Evolutionary conservation across 805 yeast species (phyloP).

Genomic region (Suhomyces canberraensis): DNA sequence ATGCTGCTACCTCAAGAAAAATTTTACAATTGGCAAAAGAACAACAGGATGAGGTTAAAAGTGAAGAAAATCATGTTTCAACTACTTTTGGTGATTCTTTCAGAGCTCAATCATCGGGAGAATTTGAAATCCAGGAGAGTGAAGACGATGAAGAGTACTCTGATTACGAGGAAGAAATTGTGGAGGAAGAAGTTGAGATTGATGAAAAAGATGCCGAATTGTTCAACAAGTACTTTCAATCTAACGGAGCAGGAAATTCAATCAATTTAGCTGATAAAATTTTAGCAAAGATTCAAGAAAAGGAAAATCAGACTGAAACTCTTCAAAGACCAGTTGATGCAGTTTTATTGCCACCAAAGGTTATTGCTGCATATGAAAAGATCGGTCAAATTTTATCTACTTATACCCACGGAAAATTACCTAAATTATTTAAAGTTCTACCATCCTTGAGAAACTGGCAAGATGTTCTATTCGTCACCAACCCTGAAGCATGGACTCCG

Average conservation of each 20-base stretch:
- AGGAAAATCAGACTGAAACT: conserved; percentile 39
- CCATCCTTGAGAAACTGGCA: conserved; percentile 95
- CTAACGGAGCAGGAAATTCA: conserved; percentile 38
- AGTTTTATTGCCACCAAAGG: conserved; percentile 91
- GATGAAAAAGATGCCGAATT: conserved; percentile 81
- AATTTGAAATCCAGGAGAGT: conserved; percentile 38
- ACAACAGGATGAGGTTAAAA: conserved; percentile 85
- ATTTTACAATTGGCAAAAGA: conserved; percentile 86
- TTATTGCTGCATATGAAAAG: conserved; percentile 88
- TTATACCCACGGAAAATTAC: conserved; percentile 93
- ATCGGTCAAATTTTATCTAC: conserved; percentile 84
- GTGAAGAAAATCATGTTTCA: conserved; percentile 51
- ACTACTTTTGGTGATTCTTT: conserved; percentile 20
- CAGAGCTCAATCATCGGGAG: conserved; percentile 17
- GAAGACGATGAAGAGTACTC: conserved; percentile 53
- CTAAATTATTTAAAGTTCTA: conserved; percentile 92
- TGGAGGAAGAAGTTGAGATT: conserved; percentile 60
- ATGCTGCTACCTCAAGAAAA: conserved; percentile 78
- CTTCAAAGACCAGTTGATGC: conserved; percentile 54
- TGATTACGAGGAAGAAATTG: conserved; percentile 50
- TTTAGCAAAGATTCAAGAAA: conserved; percentile 82
- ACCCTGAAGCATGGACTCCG: conserved; percentile 93
- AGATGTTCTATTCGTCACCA: conserved; percentile 87
- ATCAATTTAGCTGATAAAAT: conserved; percentile 88
- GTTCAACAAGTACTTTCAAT: conserved; percentile 71